Conservation (phyloP, 164 flowering plant species). For the Magnolia kwangsiensis region DNA sequence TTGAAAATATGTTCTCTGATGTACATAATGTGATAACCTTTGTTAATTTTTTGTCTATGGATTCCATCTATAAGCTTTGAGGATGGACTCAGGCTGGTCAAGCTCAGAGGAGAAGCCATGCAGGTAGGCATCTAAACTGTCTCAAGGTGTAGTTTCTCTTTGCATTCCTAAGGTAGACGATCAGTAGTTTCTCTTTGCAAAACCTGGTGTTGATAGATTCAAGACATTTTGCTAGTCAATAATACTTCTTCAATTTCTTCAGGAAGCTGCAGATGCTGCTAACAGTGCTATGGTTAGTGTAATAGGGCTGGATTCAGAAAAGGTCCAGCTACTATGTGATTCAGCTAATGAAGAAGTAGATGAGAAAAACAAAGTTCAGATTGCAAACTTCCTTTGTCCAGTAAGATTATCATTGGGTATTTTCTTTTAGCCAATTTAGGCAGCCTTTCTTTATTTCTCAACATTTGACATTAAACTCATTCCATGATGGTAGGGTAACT, state of each 20-base stretch:
- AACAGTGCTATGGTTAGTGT: slow-evolving; percentile 95
- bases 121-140: slow-evolving; percentile 48
- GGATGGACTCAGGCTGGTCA: slow-evolving; percentile 97
- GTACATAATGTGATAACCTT: not conserved
- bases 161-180: not conserved
- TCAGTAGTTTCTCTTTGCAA: not conserved
- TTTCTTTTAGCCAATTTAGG: not conserved
- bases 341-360: slow-evolving; percentile 95
- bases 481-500: slow-evolving; percentile 63
- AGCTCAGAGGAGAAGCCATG: slow-evolving; percentile 98
- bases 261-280: slow-evolving; percentile 99
- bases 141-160: not conserved
- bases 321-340: slow-evolving; percentile 90
- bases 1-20: not conserved
- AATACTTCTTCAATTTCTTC: slow-evolving; percentile 16
- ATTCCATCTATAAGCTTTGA: slow-evolving; percentile 58
- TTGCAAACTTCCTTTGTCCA: slow-evolving; percentile 90
- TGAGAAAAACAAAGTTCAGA: slow-evolving; percentile 79
- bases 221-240: not conserved
- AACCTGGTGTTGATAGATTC: not conserved
- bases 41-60: not conserved
- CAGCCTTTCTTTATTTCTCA: not conserved
- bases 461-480: slow-evolving; percentile 2
- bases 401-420: slow-evolving; percentile 37
- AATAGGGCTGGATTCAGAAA: slow-evolving; percentile 87